Conservation (phyloP, 805 yeast genomes). For the Cyberlindnera mrakii region DNA sequence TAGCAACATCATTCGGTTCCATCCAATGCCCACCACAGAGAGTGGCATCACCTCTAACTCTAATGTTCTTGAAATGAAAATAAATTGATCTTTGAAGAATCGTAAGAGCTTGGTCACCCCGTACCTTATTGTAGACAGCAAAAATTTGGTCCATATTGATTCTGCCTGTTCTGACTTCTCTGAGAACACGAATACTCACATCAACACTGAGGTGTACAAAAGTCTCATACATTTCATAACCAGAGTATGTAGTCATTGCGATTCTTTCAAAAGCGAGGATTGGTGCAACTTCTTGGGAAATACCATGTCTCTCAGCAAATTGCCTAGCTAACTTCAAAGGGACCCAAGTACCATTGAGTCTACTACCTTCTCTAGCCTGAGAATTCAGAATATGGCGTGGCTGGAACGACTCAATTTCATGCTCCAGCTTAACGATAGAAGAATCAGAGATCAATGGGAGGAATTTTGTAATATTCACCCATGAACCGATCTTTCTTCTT, state of each 20-base stretch:
- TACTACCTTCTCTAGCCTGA: neutral
- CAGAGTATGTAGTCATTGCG: constrained; percentile 21
- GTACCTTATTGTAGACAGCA: constrained; percentile 12
- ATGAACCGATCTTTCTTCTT: constrained; percentile 8
- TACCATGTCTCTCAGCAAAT: constrained; percentile 15
- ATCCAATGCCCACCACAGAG: constrained; percentile 28
- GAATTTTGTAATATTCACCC: constrained; percentile 7
- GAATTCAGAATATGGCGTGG: neutral
- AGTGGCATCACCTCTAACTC: constrained; percentile 17
- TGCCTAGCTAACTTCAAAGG: constrained; percentile 18
- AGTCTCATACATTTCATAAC: constrained; percentile 21
- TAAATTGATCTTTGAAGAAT: constrained; percentile 13
- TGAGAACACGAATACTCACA: constrained; percentile 19
- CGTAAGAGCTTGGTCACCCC: constrained; percentile 6
- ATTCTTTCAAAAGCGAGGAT: constrained; percentile 21
- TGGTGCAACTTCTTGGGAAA: constrained; percentile 14
- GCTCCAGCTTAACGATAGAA: neutral
- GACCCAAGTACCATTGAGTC: constrained; percentile 19
- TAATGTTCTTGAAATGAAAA: constrained; percentile 6
- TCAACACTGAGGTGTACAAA: constrained; percentile 16
- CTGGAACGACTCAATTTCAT: neutral
- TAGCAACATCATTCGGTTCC: constrained; percentile 7
- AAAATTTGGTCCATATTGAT: constrained; percentile 24
- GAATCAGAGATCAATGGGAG: neutral
- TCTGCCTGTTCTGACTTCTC: constrained; percentile 12